These are phyloP conservation scores for Candida endomychidarum DNA, from an alignment of 805 yeast species.

Conservation along the genomic window DNA sequence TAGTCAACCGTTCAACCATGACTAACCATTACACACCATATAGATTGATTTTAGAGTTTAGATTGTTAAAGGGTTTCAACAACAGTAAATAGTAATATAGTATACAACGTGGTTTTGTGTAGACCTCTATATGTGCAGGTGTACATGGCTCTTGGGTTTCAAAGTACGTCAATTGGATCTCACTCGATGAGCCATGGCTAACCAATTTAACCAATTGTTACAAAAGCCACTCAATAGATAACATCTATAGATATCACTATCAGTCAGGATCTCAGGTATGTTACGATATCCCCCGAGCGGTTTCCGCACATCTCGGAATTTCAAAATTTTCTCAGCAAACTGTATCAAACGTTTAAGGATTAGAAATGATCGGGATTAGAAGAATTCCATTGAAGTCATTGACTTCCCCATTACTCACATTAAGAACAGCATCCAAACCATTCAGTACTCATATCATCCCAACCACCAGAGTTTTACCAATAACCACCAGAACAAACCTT, in stretches of 20 bases:
- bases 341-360: slow-evolving; percentile 2
- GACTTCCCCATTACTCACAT: background rate
- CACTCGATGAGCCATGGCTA: no score
- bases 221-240: no score
- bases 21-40: background rate
- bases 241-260: no score
- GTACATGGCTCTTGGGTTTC: no score
- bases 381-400: slow-evolving; percentile 5
- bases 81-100: slow-evolving; percentile 8
- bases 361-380: slow-evolving; percentile 6
- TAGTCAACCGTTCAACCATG: slow-evolving; percentile 7
- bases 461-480: background rate
- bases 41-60: slow-evolving; percentile 6
- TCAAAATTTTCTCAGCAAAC: slow-evolving; percentile 6
- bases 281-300: slow-evolving; percentile 2
- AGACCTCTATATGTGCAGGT: no score
- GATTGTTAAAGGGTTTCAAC: slow-evolving; percentile 10
- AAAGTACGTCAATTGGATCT: no score
- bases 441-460: background rate
- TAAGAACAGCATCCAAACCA: background rate
- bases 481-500: background rate
- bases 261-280: no score
- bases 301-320: slow-evolving; percentile 5
- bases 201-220: no score
- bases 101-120: background rate